Base-by-base conservation (phyloP, 129 eudicot genomes). In the Erigeron canadensis region DNA sequence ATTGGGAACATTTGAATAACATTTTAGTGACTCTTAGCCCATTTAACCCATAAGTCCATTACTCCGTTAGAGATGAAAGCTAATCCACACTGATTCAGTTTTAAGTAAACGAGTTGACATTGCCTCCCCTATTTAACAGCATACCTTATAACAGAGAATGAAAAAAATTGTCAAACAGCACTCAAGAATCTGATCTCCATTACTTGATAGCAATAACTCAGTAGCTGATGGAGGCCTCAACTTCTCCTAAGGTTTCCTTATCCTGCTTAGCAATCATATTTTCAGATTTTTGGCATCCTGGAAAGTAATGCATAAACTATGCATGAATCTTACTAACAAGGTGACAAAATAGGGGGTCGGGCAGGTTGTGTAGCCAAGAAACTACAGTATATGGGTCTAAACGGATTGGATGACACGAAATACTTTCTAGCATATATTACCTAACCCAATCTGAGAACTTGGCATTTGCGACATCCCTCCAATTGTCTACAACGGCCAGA, bases 391-490 rank as follows among this genome's bases (percentile, higher is more conserved):
- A 15, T 50, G 56, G 56, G 56, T 50, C 8, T 0, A 15, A 50
- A n/a, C 17, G 19, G 56, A 12, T 50, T 1, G 15, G 56, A 18
- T 50, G 17, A n/a, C 7, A n/a, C n/a, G n/a, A n/a, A n/a, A n/a
- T 21, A 63, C 58, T 21, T 56, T 46, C 38, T 65, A 70, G 17
- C 48, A 65, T 34, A 59, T 19, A 53, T 68, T 84, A 89, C 98
- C 95, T 83, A 61, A 87, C 96, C 98, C 98, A 92, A 75, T 89
- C 95, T 0, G 98, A 83, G 77, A 89, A 86, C 81, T 92, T 92
- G 5, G 98, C 95, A 82, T 82, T 78, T 18, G 95, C 91, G 39
- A 72, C 74, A 54, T 82, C 85, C 75, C 98, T 85, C 45, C 89
- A 85, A 10, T 73, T 62, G 3, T 96, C 96, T 38, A 87, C 98